Evolutionary conservation across 2,329 filamentous ascomycete species (phyloP), one percentile per base, ranked within the genome.

Genomic region (Tympanopsis confertula): DNA sequence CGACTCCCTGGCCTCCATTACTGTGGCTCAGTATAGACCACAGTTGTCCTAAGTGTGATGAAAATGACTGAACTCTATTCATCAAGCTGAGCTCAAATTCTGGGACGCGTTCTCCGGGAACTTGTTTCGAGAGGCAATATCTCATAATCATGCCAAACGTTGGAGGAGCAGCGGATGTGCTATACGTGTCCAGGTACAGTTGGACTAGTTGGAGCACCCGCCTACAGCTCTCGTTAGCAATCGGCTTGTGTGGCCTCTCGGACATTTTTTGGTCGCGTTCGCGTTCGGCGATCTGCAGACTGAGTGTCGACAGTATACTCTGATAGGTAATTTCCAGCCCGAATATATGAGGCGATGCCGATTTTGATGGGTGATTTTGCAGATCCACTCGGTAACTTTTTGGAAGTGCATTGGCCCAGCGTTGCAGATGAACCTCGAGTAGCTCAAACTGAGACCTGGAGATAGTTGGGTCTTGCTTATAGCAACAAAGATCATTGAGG

Each of bases 11-110:
- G n/a, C n/a, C n/a, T n/a, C n/a, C n/a, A n/a, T n/a, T n/a, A n/a
- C n/a, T n/a, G n/a, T n/a, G n/a, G n/a, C n/a, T n/a, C n/a, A n/a
- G n/a, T n/a, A n/a, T n/a, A n/a, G n/a, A n/a, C n/a, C n/a, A n/a
- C n/a, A n/a, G n/a, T n/a, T n/a, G n/a, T n/a, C n/a, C n/a, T n/a
- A n/a, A n/a, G n/a, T n/a, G n/a, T n/a, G n/a, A n/a, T n/a, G n/a
- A n/a, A n/a, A n/a, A n/a, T n/a, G n/a, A n/a, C n/a, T 51, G 46
- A 3, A 56, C 40, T 35, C 49, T 52, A 20, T 45, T 45, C 28
- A 47, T 50, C 18, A 57, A 28, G 4, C 45, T 47, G n/a, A 44
- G 35, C 13, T 53, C 51, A 14, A 50, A 29, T 33, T 33, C 30
- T n/a, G n/a, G n/a, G n/a, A n/a, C n/a, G n/a, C n/a, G n/a, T n/a